Base-by-base conservation (phyloP, 2,329 filamentous ascomycete species). In the Neonectria ditissima region DNA sequence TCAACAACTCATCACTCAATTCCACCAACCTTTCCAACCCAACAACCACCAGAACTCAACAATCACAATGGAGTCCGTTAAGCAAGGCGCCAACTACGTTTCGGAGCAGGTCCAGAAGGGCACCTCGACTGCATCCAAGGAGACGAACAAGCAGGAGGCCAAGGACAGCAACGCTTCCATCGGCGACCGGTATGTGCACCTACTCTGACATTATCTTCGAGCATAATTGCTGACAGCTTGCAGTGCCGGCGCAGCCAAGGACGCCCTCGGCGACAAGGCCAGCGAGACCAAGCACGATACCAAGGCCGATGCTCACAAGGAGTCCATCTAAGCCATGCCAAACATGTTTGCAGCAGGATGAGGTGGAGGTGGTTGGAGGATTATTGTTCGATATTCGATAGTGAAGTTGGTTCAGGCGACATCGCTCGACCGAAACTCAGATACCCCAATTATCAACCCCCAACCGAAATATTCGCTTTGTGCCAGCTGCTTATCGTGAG, bases 81-180 rank as follows among this genome's bases (percentile, higher is more conserved):
- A 84, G 83, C 87, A 90, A 81, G 85, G 84, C 75, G 87, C 81
- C 81, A 90, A 90, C 85, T 89, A 86, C 86, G 87, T 89, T 78
- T 78, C 83, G 67, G 89, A 91, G 84, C 81, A 82, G 74, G 79
- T 88, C 76, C 84, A 90, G 82, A 81, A 89, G 77, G 81, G 82
- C 65, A 76, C 82, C 67, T 80, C 81, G 65, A 83, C 84, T 69
- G 81, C 85, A 65, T 87, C 83, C 80, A 91, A 91, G 86, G 88
- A 91, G 81, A 82, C 82, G 82, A 91, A 91, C 86, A 91, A 91
- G 87, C 76, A 84, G 69, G 83, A 88, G 69, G 89, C 89, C 78
- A 91, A 91, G 85, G 87, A 88, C 76, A 78, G 71, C 77, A 80
- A 89, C 75, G 83, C 82, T 65, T 67, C 71, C 69, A 5, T 88